phyloP scores from a whole-genome alignment of 768 basidiomycete species.

The Mycena albidolilacea region DNA sequence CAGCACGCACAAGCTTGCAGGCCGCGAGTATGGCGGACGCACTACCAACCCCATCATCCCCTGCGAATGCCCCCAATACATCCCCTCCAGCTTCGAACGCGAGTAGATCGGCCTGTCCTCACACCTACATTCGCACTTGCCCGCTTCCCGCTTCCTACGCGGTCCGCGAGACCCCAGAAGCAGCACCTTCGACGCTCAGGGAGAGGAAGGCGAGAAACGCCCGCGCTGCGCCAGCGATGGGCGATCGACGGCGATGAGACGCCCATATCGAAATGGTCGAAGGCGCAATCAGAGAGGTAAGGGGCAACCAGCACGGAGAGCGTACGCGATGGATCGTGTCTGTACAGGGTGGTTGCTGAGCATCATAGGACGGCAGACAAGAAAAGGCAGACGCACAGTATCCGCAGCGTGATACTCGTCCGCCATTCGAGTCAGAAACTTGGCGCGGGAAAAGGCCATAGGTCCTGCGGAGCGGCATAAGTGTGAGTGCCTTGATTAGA shows the following conservation, averaged over 20 bases:
- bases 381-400: too few relatives aligned
- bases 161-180: neutral
- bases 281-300: too few relatives aligned
- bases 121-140: neutral
- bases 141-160: neutral
- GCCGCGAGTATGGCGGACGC: neutral
- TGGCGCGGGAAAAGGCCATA: too few relatives aligned
- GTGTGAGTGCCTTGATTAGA: too few relatives aligned
- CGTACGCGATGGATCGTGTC: too few relatives aligned
- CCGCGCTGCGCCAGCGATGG: slow-evolving; percentile 2
- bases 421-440: too few relatives aligned
- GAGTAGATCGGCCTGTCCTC: neutral
- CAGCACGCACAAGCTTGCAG: neutral
- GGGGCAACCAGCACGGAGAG: too few relatives aligned
- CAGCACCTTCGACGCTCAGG: neutral
- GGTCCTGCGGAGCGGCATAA: too few relatives aligned
- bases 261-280: too few relatives aligned
- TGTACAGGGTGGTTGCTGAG: too few relatives aligned
- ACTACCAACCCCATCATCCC: neutral
- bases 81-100: neutral
- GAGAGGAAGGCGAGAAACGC: slow-evolving; percentile 5
- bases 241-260: neutral
- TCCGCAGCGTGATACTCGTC: too few relatives aligned
- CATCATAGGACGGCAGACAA: too few relatives aligned
- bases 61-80: neutral